Base-by-base conservation (phyloP, 345 rosid species). In the Populus simonii region DNA sequence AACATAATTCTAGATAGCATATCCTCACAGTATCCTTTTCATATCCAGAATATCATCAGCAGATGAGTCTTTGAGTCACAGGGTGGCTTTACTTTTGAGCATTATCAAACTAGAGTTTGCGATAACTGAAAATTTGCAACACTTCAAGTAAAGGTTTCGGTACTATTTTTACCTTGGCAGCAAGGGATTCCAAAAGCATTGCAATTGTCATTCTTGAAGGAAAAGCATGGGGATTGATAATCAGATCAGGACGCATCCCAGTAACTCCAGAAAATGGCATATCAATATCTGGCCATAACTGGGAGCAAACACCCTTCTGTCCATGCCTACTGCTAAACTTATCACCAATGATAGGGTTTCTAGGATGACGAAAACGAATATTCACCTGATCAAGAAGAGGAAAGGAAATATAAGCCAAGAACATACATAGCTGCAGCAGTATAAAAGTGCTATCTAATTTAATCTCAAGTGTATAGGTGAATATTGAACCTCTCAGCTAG, bases 301-400 rank as follows among this genome's bases (percentile, higher is more conserved):
- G 99, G 35, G 99, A 96, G 85, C 99, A 93, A 66, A 96, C 98
- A 84, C 99, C 99, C 89, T 96, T 96, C 83, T 93, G 98, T 38
- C 99, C 98, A 75, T 96, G 99, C 84, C 99, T 90, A 82, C 99
- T 96, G 70, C 99, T 96, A 85, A 96, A 96, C 81, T 93, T 96
- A 83, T 96, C 99, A 81, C 99, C 98, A 59, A 96, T 93, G 55
- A 93, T 82, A 57, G 99, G 98, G 77, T 92, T 90, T 87, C 99
- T 92, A 20, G 96, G 91, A 84, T 93, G 94, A 53, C 99, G 92
- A 80, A 89, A 91, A 57, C 96, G 93, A 70, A 93, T 92, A 81
- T 89, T 90, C 6, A 85, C 96, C 99, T 96, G 86, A 69, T 15
- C 87, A 82, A 55, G 68, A 29, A 47, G 36, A 63, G 62, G 61